Percentiles rank a stretch among this genome's conserved stretches.
These are phyloP conservation scores for Stropharia rugosoannulata DNA, from an alignment of 768 basidiomycete genomes.

Conservation along the genomic window DNA sequence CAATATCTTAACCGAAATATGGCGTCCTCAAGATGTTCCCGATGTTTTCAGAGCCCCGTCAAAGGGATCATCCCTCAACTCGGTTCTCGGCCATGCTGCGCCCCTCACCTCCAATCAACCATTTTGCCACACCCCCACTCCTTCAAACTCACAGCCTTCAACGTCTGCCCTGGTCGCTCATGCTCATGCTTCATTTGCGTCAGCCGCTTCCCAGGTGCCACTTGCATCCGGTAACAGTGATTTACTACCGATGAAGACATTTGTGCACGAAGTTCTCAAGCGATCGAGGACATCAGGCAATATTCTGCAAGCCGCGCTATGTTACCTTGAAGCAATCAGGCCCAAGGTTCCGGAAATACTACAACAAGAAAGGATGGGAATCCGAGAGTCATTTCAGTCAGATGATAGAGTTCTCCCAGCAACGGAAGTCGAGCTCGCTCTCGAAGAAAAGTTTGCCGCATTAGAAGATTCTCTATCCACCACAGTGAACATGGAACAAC, in stretches of 20 bases:
- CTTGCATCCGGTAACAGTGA: slow-evolving; percentile 30
- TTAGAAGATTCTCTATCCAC: slow-evolving; percentile 9
- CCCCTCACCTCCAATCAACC: slow-evolving; percentile 12
- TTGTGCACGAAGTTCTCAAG: slow-evolving; percentile 87
- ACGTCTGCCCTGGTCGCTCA: neutral
- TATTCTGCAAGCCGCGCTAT: slow-evolving; percentile 84
- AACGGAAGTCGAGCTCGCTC: slow-evolving; percentile 41
- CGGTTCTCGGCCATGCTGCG: slow-evolving; percentile 5
- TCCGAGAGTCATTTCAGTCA: slow-evolving; percentile 39
- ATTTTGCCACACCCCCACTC: neutral
- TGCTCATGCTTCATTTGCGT: neutral
- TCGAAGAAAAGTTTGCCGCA: slow-evolving; percentile 34
- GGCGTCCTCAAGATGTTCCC: slow-evolving; percentile 78
- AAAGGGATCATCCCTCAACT: slow-evolving; percentile 6
- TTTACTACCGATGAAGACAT: slow-evolving; percentile 64
- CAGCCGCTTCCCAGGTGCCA: slow-evolving; percentile 5
- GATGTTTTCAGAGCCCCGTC: slow-evolving; percentile 34
- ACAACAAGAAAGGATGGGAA: slow-evolving; percentile 44
- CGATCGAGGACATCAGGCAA: slow-evolving; percentile 83
- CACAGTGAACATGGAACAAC: neutral
- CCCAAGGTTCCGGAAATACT: slow-evolving; percentile 65
- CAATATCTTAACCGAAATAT: slow-evolving; percentile 75
- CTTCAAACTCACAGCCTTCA: neutral
- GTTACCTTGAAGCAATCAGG: slow-evolving; percentile 86
- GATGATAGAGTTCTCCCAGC: slow-evolving; percentile 42